Evolutionary conservation across 2,329 filamentous ascomycete species (phyloP).

Genomic region (Monosporascus sp.): DNA sequence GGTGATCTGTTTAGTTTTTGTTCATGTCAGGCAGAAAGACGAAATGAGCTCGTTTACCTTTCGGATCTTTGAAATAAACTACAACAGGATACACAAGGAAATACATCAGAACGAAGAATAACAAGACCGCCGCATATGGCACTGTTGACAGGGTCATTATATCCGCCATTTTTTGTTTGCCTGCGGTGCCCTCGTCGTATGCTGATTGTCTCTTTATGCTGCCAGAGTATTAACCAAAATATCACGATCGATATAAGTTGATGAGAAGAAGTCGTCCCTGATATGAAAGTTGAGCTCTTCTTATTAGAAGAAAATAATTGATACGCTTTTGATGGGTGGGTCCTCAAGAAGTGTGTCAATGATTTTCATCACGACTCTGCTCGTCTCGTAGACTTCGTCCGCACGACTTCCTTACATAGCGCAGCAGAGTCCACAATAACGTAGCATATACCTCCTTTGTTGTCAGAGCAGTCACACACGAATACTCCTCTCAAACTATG

Average conservation of each 20-base stretch:
- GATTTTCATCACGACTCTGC: too few relatives aligned
- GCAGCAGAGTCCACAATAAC: not conserved
- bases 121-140: constrained; percentile 6
- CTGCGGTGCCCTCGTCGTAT: not conserved
- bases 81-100: constrained; percentile 35
- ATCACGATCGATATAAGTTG: not conserved
- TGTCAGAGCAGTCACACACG: not conserved
- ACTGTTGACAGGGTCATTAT: not conserved
- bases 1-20: not conserved
- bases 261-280: not conserved
- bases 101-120: constrained; percentile 20
- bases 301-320: too few relatives aligned
- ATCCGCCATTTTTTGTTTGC: not conserved
- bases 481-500: not conserved
- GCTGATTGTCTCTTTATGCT: not conserved
- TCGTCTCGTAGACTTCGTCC: too few relatives aligned
- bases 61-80: constrained; percentile 39
- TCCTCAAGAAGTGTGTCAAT: too few relatives aligned
- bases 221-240: not conserved
- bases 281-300: not conserved
- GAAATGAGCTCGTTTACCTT: constrained; percentile 21
- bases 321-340: too few relatives aligned
- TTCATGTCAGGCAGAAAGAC: not conserved
- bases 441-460: not conserved
- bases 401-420: not conserved